Conservation (phyloP, 805 yeast species). For the Candida xyloterini region DNA sequence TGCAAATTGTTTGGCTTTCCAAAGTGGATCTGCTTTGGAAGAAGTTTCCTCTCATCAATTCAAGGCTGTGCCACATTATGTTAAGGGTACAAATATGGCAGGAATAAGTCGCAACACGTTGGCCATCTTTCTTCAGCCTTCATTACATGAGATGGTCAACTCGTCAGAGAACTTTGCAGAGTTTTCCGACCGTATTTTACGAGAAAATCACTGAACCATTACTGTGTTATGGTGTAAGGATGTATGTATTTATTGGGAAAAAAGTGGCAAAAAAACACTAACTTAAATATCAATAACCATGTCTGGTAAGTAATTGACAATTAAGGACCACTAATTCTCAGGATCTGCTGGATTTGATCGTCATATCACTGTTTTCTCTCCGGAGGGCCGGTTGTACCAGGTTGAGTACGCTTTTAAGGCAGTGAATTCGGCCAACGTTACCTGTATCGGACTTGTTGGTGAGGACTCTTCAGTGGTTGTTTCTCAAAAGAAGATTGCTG, state of each 20-base stretch:
- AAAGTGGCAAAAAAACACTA: conserved; percentile 10
- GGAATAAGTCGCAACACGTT: conserved; percentile 49
- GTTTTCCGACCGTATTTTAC: conserved; percentile 42
- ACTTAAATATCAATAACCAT: conserved; percentile 12
- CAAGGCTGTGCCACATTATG: conserved; percentile 59
- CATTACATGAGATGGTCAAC: conserved; percentile 47
- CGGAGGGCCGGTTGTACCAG: conserved; percentile 96
- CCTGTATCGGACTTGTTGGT: conserved; percentile 85
- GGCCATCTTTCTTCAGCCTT: conserved; percentile 63
- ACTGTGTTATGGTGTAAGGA: not conserved
- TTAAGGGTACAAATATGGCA: conserved; percentile 40
- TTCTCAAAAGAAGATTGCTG: conserved; percentile 95
- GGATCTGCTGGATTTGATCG: conserved; percentile 96
- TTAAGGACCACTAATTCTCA: conserved; percentile 24
- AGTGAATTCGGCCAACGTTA: conserved; percentile 86
- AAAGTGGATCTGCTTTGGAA: conserved; percentile 56
- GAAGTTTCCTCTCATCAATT: conserved; percentile 47
- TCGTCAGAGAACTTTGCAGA: conserved; percentile 46
- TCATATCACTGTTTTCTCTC: conserved; percentile 97
- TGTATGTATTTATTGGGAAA: conserved; percentile 1
- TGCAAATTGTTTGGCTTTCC: conserved; percentile 53
- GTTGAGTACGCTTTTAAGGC: conserved; percentile 99
- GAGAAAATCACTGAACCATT: conserved; percentile 35
- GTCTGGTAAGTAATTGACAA: conserved; percentile 30
- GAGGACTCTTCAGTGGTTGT: conserved; percentile 82